These are phyloP conservation scores for Suillus tomentosus DNA, from an alignment of 768 basidiomycete species.

Conservation along the genomic window DNA sequence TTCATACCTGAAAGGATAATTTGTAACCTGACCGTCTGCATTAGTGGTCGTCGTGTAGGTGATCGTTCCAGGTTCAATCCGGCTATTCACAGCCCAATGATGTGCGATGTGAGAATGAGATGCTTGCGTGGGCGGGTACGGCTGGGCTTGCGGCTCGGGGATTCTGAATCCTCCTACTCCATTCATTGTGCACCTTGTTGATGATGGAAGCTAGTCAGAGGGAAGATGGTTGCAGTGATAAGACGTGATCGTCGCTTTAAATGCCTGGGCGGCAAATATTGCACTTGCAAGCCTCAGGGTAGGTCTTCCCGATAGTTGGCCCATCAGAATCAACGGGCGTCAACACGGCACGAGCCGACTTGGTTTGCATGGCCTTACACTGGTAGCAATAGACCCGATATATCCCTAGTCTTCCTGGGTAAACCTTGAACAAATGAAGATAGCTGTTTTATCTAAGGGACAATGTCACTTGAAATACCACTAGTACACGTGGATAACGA, in stretches of 20 bases:
- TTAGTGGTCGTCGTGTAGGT: conserved; percentile 72
- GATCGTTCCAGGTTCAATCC: conserved; percentile 66
- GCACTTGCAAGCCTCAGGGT: not conserved
- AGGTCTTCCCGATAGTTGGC: not conserved
- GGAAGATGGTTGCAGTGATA: conserved; percentile 12
- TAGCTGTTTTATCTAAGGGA: not conserved
- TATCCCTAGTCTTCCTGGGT: not conserved
- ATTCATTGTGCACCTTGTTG: conserved; percentile 22
- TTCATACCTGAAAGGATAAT: conserved; percentile 75
- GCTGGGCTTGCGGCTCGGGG: conserved; percentile 29
- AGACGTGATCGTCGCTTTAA: conserved; percentile 20
- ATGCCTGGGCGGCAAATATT: not conserved
- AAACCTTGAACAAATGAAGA: not conserved
- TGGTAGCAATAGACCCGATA: not conserved
- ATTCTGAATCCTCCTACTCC: conserved; percentile 26
- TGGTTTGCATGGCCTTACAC: not conserved
- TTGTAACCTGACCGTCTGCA: conserved; percentile 61
- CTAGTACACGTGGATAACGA: not conserved
- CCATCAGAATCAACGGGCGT: not conserved
- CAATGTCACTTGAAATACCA: no score
- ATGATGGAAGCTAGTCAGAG: conserved; percentile 11
- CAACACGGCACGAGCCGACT: not conserved
- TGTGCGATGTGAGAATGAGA: not conserved
- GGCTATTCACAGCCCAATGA: conserved; percentile 25
- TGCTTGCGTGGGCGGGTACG: conserved; percentile 23